phyloP scores from a whole-genome alignment of 2,329 filamentous ascomycete genomes.

The Calonectria crousiana region DNA sequence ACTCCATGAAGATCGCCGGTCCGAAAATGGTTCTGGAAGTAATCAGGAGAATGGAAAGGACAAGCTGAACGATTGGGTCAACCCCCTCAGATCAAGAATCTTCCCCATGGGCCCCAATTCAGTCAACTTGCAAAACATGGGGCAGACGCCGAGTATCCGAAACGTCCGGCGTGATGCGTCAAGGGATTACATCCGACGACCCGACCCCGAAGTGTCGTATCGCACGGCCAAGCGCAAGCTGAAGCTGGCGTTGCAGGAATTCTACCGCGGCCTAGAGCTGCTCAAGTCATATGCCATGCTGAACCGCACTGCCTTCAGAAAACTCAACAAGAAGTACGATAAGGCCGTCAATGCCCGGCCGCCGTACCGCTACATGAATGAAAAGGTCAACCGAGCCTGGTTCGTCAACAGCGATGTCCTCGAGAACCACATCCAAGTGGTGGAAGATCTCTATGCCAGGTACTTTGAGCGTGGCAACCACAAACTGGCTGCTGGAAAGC shows the following conservation, averaged over 20 bases:
- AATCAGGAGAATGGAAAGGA: slow-evolving; percentile 40
- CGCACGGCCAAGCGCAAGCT: slow-evolving; percentile 90
- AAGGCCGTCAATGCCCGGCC: slow-evolving; percentile 86
- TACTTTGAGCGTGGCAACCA: slow-evolving; percentile 96
- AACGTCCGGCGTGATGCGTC: slow-evolving; percentile 47
- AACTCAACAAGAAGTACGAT: slow-evolving; percentile 99
- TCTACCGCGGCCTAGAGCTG: slow-evolving; percentile 90
- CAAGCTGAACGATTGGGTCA: slow-evolving; percentile 57
- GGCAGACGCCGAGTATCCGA: slow-evolving; percentile 50
- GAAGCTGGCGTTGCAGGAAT: slow-evolving; percentile 91
- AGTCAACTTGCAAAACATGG: slow-evolving; percentile 68
- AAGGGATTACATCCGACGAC: slow-evolving; percentile 65
- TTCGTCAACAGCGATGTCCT: slow-evolving; percentile 92
- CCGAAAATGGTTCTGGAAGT: slow-evolving; percentile 24
- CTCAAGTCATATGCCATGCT: slow-evolving; percentile 91
- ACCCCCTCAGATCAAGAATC: slow-evolving; percentile 66
- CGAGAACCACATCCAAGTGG: slow-evolving; percentile 81
- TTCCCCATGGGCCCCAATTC: slow-evolving; percentile 72
- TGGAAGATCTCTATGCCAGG: slow-evolving; percentile 92
- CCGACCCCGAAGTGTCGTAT: slow-evolving; percentile 77
- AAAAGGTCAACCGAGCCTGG: slow-evolving; percentile 90
- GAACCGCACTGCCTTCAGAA: slow-evolving; percentile 93
- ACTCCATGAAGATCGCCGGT: slow-evolving; percentile 45
- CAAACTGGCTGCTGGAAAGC: slow-evolving; percentile 89
- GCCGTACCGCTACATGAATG: slow-evolving; percentile 84